Evolutionary conservation across 2,329 filamentous ascomycete genomes (phyloP), one percentile per base, ranked within the genome.

Genomic region (Cladobotryum protrusum): DNA sequence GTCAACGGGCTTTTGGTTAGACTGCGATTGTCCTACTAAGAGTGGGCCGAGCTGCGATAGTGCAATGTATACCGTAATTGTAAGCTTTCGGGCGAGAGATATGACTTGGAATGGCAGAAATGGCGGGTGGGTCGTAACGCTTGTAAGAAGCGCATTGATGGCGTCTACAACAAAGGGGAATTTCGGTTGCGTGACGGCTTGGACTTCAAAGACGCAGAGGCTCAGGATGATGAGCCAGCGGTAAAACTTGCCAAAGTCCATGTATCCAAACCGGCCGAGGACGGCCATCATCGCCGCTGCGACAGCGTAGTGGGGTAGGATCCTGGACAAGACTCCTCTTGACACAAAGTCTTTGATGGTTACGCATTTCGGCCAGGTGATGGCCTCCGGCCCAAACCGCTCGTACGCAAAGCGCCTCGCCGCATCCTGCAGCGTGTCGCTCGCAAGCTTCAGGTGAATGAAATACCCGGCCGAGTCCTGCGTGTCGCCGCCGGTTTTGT

Each of bases 101-200:
- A 96, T 78, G 57, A 87, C 74, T 69, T 99, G 91, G 64, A 93
- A 99, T 2, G 91, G 92, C 4, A 97, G 77, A 57, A 86, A 87
- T 3, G 85, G 79, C 3, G 79, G 72, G 49, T 82, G 77, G 7
- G 59, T 57, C 14, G 70, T 68, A 44, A 70, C 50, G 24, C 63
- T 62, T 1, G 63, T 57, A 12, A 77, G 60, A 35, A 71, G 20
- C 5, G 69, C 70, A 62, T 81, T 81, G 57, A 78, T 53, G 42
- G 72, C 42, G 7, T 65, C 64, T 36, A 78, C 67, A 55, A 77
- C 51, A 8, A 60, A 56, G 2, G 81, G 79, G 54, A 76, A 73
- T 9, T 63, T 59, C 1, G 81, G 78, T 2, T 81, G 71, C 39
- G 79, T 82, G 41, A 81, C 72, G 52, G 74, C 64, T 60, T 79